Evolutionary conservation across 768 basidiomycete species (phyloP), one percentile per base, ranked within the genome.

Genomic region (Lentinus brumalis): DNA sequence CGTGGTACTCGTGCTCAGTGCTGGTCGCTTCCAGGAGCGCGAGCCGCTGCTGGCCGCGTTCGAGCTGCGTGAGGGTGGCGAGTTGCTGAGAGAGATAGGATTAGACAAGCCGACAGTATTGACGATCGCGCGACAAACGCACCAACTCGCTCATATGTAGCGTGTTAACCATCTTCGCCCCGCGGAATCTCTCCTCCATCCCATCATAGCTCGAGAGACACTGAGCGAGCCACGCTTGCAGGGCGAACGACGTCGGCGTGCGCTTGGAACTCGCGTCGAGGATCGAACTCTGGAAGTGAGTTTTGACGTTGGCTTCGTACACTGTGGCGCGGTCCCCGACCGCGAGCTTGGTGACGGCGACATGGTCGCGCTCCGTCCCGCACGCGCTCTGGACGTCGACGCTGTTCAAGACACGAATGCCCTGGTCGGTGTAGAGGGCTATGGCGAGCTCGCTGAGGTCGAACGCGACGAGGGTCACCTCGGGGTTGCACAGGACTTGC

Each of bases 311-410:
- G 4, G 60, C 63, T 0, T 53, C 32, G 50, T 62, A 62, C 31
- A 73, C 49, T 16, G 53, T 39, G 40, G 53, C 44, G 31, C 41
- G 44, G 9, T 69, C 66, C 2, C 51, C 60, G 31, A 69, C 54
- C 31, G 67, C 69, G 38, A 60, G 75, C 62, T 75, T 68, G 63
- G 87, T 78, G 0, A 79, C 74, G 2, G 69, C 71, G 7, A 79
- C 54, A 5, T 83, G 80, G 11, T 56, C 39, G 31, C 63, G 38
- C 10, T 18, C 51, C 14, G 44, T 61, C 9, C 74, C 74, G 64
- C 81, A 80, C 3, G 76, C 79, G 4, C 81, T 82, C 63, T 87
- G 85, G 21, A 89, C 78, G 66, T 88, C 85, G 41, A 87, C 69
- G n/a, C 77, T 85, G 32, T 80, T 77, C 7, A 71, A 67, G 45